These are phyloP conservation scores for Phytophthora palmivora DNA, from an alignment of 352 stramenopile species.

Conservation along the genomic window DNA sequence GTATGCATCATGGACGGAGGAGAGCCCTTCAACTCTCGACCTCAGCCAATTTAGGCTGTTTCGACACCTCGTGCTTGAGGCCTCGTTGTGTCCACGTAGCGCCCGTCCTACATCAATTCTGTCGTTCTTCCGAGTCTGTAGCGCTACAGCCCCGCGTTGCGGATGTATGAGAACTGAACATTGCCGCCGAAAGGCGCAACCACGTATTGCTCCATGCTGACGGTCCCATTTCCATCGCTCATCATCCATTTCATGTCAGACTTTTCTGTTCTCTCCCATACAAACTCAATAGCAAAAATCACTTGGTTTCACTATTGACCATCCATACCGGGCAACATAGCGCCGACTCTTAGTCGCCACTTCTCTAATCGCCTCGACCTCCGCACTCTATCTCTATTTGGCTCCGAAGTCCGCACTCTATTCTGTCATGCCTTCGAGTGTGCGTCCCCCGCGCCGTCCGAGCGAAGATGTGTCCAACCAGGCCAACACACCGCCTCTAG, in stretches of 20 bases:
- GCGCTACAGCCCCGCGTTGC: constrained; percentile 1
- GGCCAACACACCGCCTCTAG: constrained; percentile 7
- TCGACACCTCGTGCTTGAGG: constrained; percentile 16
- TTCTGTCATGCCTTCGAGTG: constrained; percentile 25
- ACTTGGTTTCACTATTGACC: too few relatives aligned
- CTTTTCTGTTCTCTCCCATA: constrained; percentile 24
- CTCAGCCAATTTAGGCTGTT: constrained; percentile 11
- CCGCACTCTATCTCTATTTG: too few relatives aligned
- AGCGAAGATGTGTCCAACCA: constrained; percentile 27
- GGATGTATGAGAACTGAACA: constrained; percentile 28
- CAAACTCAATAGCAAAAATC: constrained; percentile 4
- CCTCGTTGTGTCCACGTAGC: constrained; percentile 17
- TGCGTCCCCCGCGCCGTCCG: constrained; percentile 17
- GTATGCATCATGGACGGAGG: constrained; percentile 15
- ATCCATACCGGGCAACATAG: too few relatives aligned
- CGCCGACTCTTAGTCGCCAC: background rate
- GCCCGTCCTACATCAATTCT: constrained; percentile 17
- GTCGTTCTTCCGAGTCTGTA: constrained; percentile 19
- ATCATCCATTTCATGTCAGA: constrained; percentile 15
- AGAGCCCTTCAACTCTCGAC: constrained; percentile 8
- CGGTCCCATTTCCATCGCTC: too few relatives aligned
- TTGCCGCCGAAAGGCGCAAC: too few relatives aligned
- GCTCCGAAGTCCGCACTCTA: too few relatives aligned
- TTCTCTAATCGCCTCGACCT: background rate
- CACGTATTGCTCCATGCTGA: too few relatives aligned